Evolutionary conservation across 345 rosid genomes (phyloP).

Genomic region (Eucalyptus pauciflora): DNA sequence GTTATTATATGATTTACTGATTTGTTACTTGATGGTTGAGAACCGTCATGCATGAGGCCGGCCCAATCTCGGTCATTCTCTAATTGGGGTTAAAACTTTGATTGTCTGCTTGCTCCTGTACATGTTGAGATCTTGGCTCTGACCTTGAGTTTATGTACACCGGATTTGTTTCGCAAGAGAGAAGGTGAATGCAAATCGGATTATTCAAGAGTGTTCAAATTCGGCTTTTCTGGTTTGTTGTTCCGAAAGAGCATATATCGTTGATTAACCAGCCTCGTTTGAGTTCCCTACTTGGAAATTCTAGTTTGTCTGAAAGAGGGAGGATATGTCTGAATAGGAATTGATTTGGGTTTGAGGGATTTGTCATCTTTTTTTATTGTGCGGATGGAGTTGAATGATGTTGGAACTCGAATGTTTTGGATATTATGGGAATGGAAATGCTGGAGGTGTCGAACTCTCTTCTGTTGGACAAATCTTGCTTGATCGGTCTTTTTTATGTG

Average conservation of each 20-base stretch:
- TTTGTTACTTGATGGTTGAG: not conserved
- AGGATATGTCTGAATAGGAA: too few species aligned
- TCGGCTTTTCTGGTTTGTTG: conserved; percentile 15
- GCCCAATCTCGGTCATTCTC: not conserved
- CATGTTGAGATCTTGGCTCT: not conserved
- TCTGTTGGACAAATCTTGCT: too few species aligned
- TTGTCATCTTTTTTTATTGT: too few species aligned
- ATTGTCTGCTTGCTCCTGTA: not conserved
- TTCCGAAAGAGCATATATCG: fast-evolving
- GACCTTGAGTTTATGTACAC: not conserved
- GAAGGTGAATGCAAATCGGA: not conserved
- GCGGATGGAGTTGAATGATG: too few species aligned
- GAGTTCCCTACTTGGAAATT: not conserved
- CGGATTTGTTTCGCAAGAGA: not conserved
- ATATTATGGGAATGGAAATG: too few species aligned
- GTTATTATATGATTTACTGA: not conserved
- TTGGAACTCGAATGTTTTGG: too few species aligned
- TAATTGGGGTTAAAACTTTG: not conserved
- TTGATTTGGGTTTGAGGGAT: too few species aligned
- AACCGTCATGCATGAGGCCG: not conserved
- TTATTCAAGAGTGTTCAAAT: fast-evolving
- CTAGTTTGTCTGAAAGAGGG: too few species aligned
- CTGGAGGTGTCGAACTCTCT: too few species aligned
- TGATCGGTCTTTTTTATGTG: too few species aligned
- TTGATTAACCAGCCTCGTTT: not conserved